phyloP scores from a whole-genome alignment of 441 rosid genomes.

The Euphorbia celastroides region DNA sequence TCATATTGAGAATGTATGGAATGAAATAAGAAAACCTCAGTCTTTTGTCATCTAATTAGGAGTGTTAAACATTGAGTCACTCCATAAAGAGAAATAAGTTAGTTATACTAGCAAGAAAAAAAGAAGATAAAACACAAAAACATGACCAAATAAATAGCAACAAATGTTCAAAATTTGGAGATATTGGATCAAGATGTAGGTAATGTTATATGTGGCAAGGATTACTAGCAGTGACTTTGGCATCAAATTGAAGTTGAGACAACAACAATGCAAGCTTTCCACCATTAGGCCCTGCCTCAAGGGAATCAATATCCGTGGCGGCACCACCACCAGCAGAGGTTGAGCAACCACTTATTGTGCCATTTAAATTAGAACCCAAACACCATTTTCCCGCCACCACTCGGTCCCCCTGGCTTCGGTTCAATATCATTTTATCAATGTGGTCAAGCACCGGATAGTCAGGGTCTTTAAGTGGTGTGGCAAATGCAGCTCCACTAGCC shows the following conservation, averaged over 20 bases:
- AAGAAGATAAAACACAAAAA: too few relatives aligned
- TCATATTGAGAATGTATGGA: too few relatives aligned
- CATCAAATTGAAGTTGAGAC: conserved; percentile 19
- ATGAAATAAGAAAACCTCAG: too few relatives aligned
- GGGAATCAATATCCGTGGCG: conserved; percentile 24
- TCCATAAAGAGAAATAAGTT: too few relatives aligned
- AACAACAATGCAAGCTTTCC: conserved; percentile 23
- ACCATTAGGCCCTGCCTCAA: conserved; percentile 32
- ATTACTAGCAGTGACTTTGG: background rate
- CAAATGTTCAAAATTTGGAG: too few relatives aligned
- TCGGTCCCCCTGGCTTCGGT: conserved; percentile 20
- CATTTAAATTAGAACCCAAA: conserved; percentile 8
- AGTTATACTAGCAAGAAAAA: too few relatives aligned
- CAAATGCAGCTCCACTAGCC: conserved; percentile 36
- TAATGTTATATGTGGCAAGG: conserved; percentile 15
- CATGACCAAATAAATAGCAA: too few relatives aligned
- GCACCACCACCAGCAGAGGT: background rate
- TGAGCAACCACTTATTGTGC: conserved; percentile 16
- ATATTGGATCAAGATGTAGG: background rate
- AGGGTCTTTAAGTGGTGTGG: conserved; percentile 28
- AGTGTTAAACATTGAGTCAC: too few relatives aligned
- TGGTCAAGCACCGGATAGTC: conserved; percentile 26
- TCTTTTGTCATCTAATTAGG: too few relatives aligned
- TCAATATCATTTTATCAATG: conserved; percentile 32
- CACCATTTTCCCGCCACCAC: conserved; percentile 46